A percentile compares a stretch with the other conserved stretches of the same genome.
These are phyloP conservation scores for Globisporangium iwayamae DNA, from an alignment of 352 stramenopile species.

Conservation along the genomic window DNA sequence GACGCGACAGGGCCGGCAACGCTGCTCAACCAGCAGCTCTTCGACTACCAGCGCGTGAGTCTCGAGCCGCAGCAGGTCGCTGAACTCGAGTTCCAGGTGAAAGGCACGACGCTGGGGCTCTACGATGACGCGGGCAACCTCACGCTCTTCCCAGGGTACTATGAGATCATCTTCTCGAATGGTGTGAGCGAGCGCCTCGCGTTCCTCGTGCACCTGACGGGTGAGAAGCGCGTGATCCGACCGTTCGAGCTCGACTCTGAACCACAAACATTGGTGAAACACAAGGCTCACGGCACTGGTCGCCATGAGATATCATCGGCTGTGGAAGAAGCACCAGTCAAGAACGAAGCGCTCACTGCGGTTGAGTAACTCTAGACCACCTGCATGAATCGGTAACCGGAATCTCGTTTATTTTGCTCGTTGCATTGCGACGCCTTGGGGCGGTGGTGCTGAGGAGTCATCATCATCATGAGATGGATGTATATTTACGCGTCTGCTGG, in stretches of 20 bases:
- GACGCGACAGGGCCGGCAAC: slow-evolving; percentile 52
- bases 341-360: slow-evolving; percentile 4
- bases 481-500: neutral
- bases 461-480: neutral
- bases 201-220: slow-evolving; percentile 54
- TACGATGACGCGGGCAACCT: slow-evolving; percentile 54
- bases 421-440: neutral
- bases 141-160: slow-evolving; percentile 57
- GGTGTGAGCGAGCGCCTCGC: slow-evolving; percentile 61
- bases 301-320: neutral
- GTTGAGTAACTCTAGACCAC: slow-evolving; percentile 7
- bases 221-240: slow-evolving; percentile 39
- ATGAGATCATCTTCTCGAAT: slow-evolving; percentile 75
- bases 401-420: neutral
- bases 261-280: neutral
- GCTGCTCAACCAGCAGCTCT: slow-evolving; percentile 75
- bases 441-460: neutral
- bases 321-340: neutral
- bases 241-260: slow-evolving; percentile 24
- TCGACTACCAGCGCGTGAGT: slow-evolving; percentile 60
- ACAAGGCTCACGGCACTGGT: neutral
- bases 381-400: neutral
- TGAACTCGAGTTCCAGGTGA: slow-evolving; percentile 41
- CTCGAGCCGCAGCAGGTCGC: slow-evolving; percentile 31
- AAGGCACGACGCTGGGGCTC: slow-evolving; percentile 47